Percentiles rank a stretch among this genome's conserved stretches.
phyloP scores from a whole-genome alignment of 2,329 filamentous ascomycete genomes.

The Akanthomyces muscarius region DNA sequence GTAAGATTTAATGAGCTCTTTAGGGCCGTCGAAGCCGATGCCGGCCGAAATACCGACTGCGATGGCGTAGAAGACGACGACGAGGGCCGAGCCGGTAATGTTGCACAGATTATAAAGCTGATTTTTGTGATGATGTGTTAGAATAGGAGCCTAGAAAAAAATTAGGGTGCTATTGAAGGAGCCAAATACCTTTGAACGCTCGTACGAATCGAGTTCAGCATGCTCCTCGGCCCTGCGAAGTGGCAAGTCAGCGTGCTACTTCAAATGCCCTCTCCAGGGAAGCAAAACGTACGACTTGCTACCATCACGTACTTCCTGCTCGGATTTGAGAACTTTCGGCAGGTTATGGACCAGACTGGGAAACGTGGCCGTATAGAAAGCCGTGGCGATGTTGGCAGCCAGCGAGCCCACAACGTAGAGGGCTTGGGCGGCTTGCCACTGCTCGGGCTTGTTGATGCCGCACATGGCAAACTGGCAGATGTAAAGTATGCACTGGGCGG shows the following conservation, averaged over 20 bases:
- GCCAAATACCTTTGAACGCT: slow-evolving; percentile 19
- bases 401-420: slow-evolving; percentile 22
- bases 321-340: slow-evolving; percentile 21
- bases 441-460: slow-evolving; percentile 19
- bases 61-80: slow-evolving; percentile 21
- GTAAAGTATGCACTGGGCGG: slow-evolving; percentile 18
- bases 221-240: slow-evolving; percentile 18
- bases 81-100: slow-evolving; percentile 22
- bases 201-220: slow-evolving; percentile 21
- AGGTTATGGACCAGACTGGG: slow-evolving; percentile 21
- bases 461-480: slow-evolving; percentile 22
- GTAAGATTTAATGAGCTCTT: slow-evolving; percentile 20
- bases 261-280: no score
- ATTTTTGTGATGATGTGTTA: not conserved
- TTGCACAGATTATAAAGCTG: slow-evolving; percentile 24
- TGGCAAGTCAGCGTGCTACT: not conserved
- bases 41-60: slow-evolving; percentile 22
- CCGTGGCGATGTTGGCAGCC: slow-evolving; percentile 22
- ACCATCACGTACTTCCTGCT: slow-evolving; percentile 20
- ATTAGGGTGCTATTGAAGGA: not conserved
- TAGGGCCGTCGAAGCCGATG: slow-evolving; percentile 18
- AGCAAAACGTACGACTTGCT: slow-evolving; percentile 4
- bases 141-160: no score
- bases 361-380: slow-evolving; percentile 23
- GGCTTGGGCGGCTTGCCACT: slow-evolving; percentile 21